phyloP scores from a whole-genome alignment of 2,329 filamentous ascomycete genomes.

The Cercospora berteroae region DNA sequence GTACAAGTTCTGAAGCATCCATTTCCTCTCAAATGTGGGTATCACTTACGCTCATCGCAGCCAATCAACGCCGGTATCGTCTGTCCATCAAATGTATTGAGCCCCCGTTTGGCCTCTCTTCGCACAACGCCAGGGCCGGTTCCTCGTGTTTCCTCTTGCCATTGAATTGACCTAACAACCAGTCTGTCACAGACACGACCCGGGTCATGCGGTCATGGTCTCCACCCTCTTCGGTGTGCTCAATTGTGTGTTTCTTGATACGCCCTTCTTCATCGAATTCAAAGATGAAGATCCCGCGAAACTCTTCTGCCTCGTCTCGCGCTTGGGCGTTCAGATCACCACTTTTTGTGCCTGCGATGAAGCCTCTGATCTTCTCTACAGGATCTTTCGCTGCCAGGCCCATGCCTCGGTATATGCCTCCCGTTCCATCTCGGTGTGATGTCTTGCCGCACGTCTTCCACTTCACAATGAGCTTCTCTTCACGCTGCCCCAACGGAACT shows the following conservation, averaged over 20 bases:
- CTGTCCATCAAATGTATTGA: constrained; percentile 23
- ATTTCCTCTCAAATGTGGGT: constrained; percentile 11
- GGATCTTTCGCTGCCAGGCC: constrained; percentile 43
- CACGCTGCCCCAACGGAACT: constrained; percentile 42
- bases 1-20: background rate
- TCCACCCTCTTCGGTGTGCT: constrained; percentile 80
- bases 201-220: constrained; percentile 81
- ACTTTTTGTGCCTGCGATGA: constrained; percentile 56
- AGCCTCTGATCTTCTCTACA: constrained; percentile 55
- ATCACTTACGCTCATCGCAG: constrained; percentile 15
- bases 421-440: constrained; percentile 44
- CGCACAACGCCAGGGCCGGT: constrained; percentile 46
- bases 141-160: constrained; percentile 47
- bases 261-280: constrained; percentile 87
- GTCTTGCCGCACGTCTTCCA: constrained; percentile 72
- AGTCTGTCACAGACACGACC: constrained; percentile 90
- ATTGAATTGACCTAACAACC: constrained; percentile 79
- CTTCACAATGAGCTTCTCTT: constrained; percentile 83
- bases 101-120: constrained; percentile 22
- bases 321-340: background rate
- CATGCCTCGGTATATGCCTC: constrained; percentile 45
- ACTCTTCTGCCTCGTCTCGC: constrained; percentile 59
- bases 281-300: constrained; percentile 90
- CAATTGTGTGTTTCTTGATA: constrained; percentile 85
- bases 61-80: constrained; percentile 19